Conservation (phyloP, 1,139 yeast species). For the Yamadazyma atlantica region DNA sequence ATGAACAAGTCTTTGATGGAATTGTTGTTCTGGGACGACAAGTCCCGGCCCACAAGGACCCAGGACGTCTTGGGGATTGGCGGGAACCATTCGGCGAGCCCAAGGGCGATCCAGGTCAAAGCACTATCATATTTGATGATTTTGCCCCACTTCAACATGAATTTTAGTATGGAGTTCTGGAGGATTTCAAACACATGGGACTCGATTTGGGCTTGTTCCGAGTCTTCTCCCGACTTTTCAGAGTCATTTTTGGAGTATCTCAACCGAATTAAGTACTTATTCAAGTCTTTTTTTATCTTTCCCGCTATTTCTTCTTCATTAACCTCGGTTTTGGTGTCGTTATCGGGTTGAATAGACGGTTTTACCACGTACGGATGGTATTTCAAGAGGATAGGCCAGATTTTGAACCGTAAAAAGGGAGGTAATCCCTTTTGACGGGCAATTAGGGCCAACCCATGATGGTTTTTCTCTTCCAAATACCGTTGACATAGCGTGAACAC, state of each 20-base stretch:
- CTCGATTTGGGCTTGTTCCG: conserved; percentile 38
- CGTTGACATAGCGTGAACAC: conserved; percentile 35
- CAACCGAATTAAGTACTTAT: conserved; percentile 50
- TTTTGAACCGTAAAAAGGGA: conserved; percentile 70
- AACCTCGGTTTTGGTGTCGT: conserved; percentile 14
- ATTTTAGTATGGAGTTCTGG: conserved; percentile 61
- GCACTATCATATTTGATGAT: conserved; percentile 79
- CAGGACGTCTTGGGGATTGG: conserved; percentile 49
- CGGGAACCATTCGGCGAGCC: conserved; percentile 89
- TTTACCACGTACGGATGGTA: conserved; percentile 82
- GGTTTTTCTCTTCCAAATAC: conserved; percentile 52
- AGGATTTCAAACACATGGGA: conserved; percentile 54
- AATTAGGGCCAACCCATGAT: conserved; percentile 70
- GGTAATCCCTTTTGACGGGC: conserved; percentile 88
- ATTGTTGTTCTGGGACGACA: conserved; percentile 20
- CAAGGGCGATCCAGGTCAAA: conserved; percentile 83
- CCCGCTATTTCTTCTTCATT: conserved; percentile 26
- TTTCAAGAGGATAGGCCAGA: conserved; percentile 82
- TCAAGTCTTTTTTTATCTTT: conserved; percentile 50
- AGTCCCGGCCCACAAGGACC: conserved; percentile 46
- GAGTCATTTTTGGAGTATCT: conserved; percentile 18
- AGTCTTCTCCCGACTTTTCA: conserved; percentile 6
- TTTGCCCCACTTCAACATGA: conserved; percentile 76
- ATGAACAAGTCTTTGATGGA: conserved; percentile 42
- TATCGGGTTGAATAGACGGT: conserved; percentile 69